Percentiles rank a stretch among this genome's conserved stretches.
Evolutionary conservation across 305 asterid species (phyloP).

Genomic region (Rubia tinctorum): DNA sequence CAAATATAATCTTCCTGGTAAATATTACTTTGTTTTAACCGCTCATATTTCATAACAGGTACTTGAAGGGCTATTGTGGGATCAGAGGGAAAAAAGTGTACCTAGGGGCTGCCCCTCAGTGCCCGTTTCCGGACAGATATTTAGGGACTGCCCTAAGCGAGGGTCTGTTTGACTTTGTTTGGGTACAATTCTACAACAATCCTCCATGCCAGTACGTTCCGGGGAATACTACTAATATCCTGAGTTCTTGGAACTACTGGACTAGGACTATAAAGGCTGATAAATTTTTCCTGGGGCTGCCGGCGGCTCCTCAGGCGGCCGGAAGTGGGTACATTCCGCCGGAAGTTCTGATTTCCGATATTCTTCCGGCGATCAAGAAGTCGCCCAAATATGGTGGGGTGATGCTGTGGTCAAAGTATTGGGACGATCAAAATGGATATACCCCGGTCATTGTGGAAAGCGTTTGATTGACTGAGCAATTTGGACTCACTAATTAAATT

Average conservation of each 20-base stretch:
- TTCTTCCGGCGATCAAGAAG: conserved; percentile 55
- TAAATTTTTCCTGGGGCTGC: conserved; percentile 58
- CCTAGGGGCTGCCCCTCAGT: conserved; percentile 39
- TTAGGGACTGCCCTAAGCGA: conserved; percentile 25
- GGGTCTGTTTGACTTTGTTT: conserved; percentile 31
- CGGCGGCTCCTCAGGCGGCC: conserved; percentile 67
- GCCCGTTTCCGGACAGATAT: conserved; percentile 38
- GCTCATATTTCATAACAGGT: neutral
- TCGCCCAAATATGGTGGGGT: conserved; percentile 67
- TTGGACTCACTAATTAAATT: neutral
- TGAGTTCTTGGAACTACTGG: conserved; percentile 54
- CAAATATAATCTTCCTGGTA: too few species aligned
- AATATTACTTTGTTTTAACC: too few species aligned
- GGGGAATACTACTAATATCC: conserved; percentile 34
- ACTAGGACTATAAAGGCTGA: conserved; percentile 36
- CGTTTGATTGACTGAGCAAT: too few species aligned
- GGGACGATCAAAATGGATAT: conserved; percentile 64
- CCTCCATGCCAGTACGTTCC: conserved; percentile 55
- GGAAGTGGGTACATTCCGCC: conserved; percentile 72
- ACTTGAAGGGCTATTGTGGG: conserved; percentile 14
- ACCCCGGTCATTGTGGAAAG: conserved; percentile 34
- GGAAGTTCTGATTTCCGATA: conserved; percentile 31
- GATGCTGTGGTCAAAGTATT: conserved; percentile 75
- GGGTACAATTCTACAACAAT: conserved; percentile 78
- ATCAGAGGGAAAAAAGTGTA: conserved; percentile 14